These are phyloP conservation scores for Aaosphaeria pasadenensis DNA, from an alignment of 2,329 filamentous ascomycete species.

Conservation along the genomic window DNA sequence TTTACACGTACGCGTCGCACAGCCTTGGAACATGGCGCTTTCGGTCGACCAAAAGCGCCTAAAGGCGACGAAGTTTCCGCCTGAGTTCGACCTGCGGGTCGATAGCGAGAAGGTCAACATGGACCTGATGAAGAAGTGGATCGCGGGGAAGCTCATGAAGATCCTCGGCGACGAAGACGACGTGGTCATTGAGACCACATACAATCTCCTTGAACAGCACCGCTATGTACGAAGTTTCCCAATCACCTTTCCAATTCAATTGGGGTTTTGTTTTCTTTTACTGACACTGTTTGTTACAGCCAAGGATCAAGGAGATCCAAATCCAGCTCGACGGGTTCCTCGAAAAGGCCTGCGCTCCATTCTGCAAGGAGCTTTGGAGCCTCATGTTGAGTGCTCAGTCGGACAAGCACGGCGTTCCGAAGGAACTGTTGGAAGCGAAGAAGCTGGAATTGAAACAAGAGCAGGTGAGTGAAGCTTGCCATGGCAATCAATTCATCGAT, in stretches of 20 bases:
- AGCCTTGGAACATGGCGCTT: slow-evolving; percentile 61
- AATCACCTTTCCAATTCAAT: neutral
- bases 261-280: neutral
- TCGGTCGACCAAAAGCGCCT: slow-evolving; percentile 86
- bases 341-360: slow-evolving; percentile 82
- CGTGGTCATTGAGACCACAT: slow-evolving; percentile 84
- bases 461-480: slow-evolving; percentile 60
- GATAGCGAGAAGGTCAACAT: slow-evolving; percentile 97
- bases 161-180: slow-evolving; percentile 94
- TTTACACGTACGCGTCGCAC: no score
- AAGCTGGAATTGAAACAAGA: slow-evolving; percentile 93
- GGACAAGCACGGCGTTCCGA: slow-evolving; percentile 86
- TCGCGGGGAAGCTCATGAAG: slow-evolving; percentile 79
- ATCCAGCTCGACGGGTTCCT: slow-evolving; percentile 94
- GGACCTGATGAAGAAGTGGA: slow-evolving; percentile 99
- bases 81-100: slow-evolving; percentile 91
- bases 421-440: slow-evolving; percentile 92
- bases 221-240: slow-evolving; percentile 63
- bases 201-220: slow-evolving; percentile 67
- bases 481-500: neutral
- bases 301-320: slow-evolving; percentile 92
- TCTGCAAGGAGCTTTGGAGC: slow-evolving; percentile 93
- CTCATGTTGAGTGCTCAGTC: slow-evolving; percentile 85
- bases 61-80: slow-evolving; percentile 87
- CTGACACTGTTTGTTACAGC: slow-evolving; percentile 52